These are phyloP conservation scores for Silene vulgaris DNA, from an alignment of 179 eudicot genomes.

Conservation along the genomic window DNA sequence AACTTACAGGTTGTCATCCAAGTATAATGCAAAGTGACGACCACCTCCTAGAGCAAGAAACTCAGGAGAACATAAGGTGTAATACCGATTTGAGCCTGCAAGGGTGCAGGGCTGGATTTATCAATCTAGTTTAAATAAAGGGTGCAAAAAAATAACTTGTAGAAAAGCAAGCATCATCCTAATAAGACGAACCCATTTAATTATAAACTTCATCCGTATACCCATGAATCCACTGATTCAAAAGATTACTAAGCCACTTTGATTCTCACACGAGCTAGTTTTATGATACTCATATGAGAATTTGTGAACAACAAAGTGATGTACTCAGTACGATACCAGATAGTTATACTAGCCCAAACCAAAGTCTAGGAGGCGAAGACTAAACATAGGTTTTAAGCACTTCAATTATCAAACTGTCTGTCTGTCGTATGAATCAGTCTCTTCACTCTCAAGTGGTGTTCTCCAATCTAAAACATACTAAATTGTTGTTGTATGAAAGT, in stretches of 20 bases:
- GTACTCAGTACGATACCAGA: not conserved
- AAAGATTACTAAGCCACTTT: not conserved
- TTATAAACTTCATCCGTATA: not conserved
- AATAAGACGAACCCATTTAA: no score
- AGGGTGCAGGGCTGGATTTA: slow-evolving; percentile 14
- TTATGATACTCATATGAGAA: not conserved
- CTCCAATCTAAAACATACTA: no score
- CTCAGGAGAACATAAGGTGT: slow-evolving; percentile 77
- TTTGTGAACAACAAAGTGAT: not conserved
- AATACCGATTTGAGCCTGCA: slow-evolving; percentile 85
- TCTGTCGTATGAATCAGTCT: no score
- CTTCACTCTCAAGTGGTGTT: no score
- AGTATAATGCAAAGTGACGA: slow-evolving; percentile 77
- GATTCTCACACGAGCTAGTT: not conserved
- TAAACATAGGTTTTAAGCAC: no score
- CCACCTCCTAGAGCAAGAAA: slow-evolving; percentile 94
- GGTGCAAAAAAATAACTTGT: not conserved
- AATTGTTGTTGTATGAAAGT: no score
- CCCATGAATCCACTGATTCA: not conserved
- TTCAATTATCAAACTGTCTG: no score
- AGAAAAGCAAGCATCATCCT: not conserved
- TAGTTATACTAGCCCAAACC: not conserved
- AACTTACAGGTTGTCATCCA: slow-evolving; percentile 83
- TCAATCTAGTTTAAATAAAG: not conserved
- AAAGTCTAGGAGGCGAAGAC: no score